Evolutionary conservation across 148 eudicot species (phyloP).

Genomic region (Rheum nobile): DNA sequence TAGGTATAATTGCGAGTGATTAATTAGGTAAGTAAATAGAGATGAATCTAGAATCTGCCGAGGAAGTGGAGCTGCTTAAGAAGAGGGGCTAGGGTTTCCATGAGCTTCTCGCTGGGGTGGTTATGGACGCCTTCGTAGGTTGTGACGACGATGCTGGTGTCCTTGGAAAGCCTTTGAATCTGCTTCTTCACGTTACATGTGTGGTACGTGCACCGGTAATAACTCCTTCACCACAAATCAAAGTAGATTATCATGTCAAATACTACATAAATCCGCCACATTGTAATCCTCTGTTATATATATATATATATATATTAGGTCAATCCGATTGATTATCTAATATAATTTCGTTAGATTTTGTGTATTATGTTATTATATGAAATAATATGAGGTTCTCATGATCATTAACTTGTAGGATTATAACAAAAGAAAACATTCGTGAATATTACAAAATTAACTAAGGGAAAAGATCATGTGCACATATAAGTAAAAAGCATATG

Average conservation of each 20-base stretch:
- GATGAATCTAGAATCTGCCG: neutral
- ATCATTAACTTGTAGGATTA: neutral
- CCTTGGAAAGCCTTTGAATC: conserved; percentile 52
- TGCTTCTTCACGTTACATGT: conserved; percentile 84
- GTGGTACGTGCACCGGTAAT: conserved; percentile 61
- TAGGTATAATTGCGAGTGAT: no score
- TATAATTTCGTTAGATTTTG: no score
- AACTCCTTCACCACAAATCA: conserved; percentile 29
- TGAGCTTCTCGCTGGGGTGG: conserved; percentile 59
- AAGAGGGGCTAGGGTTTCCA: conserved; percentile 65
- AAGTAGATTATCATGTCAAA: neutral
- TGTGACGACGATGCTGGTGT: conserved; percentile 44
- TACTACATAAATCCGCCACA: neutral
- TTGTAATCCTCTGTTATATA: no score
- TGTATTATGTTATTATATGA: no score
- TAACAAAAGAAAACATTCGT: neutral
- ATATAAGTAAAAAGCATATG: no score
- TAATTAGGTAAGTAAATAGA: no score
- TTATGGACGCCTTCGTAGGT: conserved; percentile 72
- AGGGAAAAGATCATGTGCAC: no score
- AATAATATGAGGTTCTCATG: neutral
- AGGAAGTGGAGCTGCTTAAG: conserved; percentile 54
- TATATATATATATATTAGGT: no score
- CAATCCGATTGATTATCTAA: no score
- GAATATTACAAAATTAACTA: no score